Conservation (phyloP, 2,329 filamentous ascomycete genomes). For the Trichoderma atrobrunneum region DNA sequence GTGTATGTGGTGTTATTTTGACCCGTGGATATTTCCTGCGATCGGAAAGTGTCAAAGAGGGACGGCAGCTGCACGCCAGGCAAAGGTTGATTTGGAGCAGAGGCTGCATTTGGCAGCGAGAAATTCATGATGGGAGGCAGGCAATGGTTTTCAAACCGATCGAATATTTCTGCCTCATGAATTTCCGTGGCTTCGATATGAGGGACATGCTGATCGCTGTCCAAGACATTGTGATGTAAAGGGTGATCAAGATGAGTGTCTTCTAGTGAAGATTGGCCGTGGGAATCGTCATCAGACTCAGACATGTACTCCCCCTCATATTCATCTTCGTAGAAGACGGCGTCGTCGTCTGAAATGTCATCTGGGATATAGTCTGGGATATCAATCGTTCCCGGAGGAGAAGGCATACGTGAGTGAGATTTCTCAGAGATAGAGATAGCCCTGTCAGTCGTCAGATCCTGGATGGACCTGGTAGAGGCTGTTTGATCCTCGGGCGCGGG, state of each 20-base stretch:
- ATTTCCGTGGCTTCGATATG: not conserved
- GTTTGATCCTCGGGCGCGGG: not conserved
- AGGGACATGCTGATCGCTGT: not conserved
- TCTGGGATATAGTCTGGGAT: not conserved
- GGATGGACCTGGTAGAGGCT: not conserved
- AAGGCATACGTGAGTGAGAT: not conserved
- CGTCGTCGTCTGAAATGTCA: slow-evolving; percentile 12
- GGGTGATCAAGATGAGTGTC: not conserved
- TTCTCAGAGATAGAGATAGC: not conserved
- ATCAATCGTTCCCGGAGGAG: slow-evolving; percentile 5
- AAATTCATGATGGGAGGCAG: slow-evolving; percentile 5
- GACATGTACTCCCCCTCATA: slow-evolving; percentile 6
- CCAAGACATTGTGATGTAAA: not conserved
- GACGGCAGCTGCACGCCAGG: slow-evolving; percentile 10
- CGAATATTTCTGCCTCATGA: slow-evolving; percentile 4
- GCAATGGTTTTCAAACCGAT: slow-evolving; percentile 8
- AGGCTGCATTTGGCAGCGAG: not conserved
- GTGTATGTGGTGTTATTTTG: not conserved
- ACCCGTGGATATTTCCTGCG: not conserved
- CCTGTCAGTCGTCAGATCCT: not conserved
- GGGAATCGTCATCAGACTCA: not conserved
- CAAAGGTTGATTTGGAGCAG: not conserved
- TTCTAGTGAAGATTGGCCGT: not conserved
- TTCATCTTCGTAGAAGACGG: slow-evolving; percentile 7
- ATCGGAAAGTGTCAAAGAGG: not conserved